These are phyloP conservation scores for Novymonas esmeraldas DNA, from an alignment of 208 protist species.

Conservation along the genomic window DNA sequence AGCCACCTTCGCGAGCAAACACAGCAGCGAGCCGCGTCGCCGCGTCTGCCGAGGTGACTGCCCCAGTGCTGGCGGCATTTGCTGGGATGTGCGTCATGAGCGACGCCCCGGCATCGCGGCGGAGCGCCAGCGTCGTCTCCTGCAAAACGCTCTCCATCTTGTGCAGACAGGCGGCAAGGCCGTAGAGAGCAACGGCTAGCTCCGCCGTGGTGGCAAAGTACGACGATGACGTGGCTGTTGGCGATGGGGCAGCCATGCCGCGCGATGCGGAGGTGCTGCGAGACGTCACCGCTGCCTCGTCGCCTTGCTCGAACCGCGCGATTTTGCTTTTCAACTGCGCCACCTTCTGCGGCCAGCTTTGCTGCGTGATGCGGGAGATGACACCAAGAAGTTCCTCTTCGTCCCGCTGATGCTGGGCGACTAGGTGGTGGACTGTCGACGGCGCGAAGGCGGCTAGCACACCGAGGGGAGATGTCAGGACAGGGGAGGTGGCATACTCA, in stretches of 20 bases:
- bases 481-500: slow-evolving; percentile 11
- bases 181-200: slow-evolving; percentile 36
- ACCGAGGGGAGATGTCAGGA: slow-evolving; percentile 52
- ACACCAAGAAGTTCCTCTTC: slow-evolving; percentile 46
- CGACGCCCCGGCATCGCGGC: slow-evolving; percentile 17
- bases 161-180: slow-evolving; percentile 44
- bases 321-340: slow-evolving; percentile 27
- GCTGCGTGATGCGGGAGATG: slow-evolving; percentile 42
- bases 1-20: slow-evolving; percentile 1
- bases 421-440: slow-evolving; percentile 42
- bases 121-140: slow-evolving; percentile 55
- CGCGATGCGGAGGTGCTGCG: background rate
- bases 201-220: slow-evolving; percentile 12
- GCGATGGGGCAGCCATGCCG: background rate
- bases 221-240: background rate
- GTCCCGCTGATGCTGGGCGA: slow-evolving; percentile 66
- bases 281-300: background rate
- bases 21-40: slow-evolving; percentile 8
- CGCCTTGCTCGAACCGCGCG: slow-evolving; percentile 10
- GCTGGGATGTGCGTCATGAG: slow-evolving; percentile 9
- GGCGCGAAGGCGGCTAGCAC: slow-evolving; percentile 52
- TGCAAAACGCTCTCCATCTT: slow-evolving; percentile 67
- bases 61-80: background rate
- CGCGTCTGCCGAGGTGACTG: background rate
- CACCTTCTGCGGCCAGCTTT: slow-evolving; percentile 53